Conservation (phyloP, 208 protist species). For the Phytomonas sp. region DNA sequence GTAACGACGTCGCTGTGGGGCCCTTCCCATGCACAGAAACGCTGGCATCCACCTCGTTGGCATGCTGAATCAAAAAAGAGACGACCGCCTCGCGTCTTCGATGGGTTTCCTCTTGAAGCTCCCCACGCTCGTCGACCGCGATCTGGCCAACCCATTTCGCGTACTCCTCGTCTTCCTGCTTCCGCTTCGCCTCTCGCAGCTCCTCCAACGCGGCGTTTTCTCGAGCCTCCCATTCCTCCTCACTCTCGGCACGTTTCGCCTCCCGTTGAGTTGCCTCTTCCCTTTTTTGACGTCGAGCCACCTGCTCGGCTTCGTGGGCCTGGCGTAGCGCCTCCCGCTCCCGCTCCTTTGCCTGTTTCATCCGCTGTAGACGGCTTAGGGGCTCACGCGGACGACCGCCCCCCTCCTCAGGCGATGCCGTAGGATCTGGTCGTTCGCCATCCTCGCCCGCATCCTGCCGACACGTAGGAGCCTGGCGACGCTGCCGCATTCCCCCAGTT, state of each 20-base stretch:
- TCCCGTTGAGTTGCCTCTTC: background rate
- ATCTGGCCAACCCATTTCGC: slow-evolving; percentile 53
- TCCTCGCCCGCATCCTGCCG: background rate
- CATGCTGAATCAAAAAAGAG: slow-evolving; percentile 22
- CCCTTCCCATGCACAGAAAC: slow-evolving; percentile 11
- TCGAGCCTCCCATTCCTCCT: slow-evolving; percentile 20
- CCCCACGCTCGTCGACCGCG: slow-evolving; percentile 54
- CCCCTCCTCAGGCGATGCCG: background rate
- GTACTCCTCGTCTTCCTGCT: slow-evolving; percentile 55
- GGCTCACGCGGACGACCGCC: background rate
- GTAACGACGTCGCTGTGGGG: background rate
- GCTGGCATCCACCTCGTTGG: slow-evolving; percentile 16
- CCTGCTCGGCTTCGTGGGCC: slow-evolving; percentile 27
- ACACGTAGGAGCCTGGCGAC: background rate
- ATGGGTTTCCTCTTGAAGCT: slow-evolving; percentile 44
- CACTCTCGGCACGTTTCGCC: slow-evolving; percentile 10
- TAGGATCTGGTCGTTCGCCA: too few species aligned
- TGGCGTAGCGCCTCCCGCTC: slow-evolving; percentile 39
- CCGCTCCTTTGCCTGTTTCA: slow-evolving; percentile 48
- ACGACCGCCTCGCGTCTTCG: slow-evolving; percentile 24
- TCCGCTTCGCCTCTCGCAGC: slow-evolving; percentile 48
- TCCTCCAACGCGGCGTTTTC: slow-evolving; percentile 50
- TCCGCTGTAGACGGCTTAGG: slow-evolving; percentile 48
- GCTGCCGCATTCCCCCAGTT: background rate
- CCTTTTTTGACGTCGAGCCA: slow-evolving; percentile 15